Conservation (phyloP, 1,284 basidiomycete genomes). For the Ustilago sp. region DNA sequence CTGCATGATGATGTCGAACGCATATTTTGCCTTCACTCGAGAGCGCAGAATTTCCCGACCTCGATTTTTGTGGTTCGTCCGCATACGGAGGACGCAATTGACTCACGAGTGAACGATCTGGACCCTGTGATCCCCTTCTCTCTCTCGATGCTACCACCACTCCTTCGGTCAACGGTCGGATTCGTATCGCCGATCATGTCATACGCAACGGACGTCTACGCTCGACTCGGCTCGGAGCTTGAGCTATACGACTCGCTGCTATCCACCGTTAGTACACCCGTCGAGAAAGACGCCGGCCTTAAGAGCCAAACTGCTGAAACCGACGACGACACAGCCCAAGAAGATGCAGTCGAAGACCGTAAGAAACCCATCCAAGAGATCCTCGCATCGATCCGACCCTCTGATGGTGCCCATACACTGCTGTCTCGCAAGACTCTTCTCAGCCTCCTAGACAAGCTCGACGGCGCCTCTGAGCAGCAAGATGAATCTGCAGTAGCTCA, state of each 20-base stretch:
- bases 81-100: neutral
- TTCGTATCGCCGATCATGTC: slow-evolving; percentile 23
- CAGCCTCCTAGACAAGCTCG: slow-evolving; percentile 39
- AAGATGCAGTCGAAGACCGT: slow-evolving; percentile 19
- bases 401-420: slow-evolving; percentile 21
- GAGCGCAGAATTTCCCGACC: neutral
- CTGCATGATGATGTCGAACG: neutral
- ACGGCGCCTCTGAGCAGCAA: slow-evolving; percentile 19
- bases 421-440: slow-evolving; percentile 41
- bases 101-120: neutral
- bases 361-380: slow-evolving; percentile 41
- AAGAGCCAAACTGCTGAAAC: slow-evolving; percentile 7
- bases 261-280: slow-evolving; percentile 30
- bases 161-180: neutral
- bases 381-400: slow-evolving; percentile 26
- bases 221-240: slow-evolving; percentile 39
- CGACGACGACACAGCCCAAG: slow-evolving; percentile 4
- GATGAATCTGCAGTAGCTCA: slow-evolving; percentile 9
- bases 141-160: neutral
- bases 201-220: slow-evolving; percentile 44
- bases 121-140: neutral
- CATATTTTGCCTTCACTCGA: neutral
- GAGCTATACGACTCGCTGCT: slow-evolving; percentile 50
- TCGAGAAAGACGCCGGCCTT: slow-evolving; percentile 13
- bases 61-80: slow-evolving; percentile 3